Base-by-base conservation (phyloP, 2,329 filamentous ascomycete genomes). In the Alternaria sp. region DNA sequence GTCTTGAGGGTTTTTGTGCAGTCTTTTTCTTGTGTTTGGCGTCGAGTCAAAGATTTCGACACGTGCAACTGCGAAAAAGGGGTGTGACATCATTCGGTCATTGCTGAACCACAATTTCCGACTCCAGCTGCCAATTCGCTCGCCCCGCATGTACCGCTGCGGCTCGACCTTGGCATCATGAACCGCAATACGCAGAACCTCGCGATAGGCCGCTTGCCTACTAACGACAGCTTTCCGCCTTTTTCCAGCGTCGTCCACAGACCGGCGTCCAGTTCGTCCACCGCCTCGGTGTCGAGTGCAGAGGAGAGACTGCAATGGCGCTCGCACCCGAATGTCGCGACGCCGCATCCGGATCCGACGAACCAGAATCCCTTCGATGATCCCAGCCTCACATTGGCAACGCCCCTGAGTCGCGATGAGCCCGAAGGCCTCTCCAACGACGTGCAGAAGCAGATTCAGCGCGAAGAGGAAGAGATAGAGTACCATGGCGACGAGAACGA, bases 251-350 rank as follows among this genome's bases (percentile, higher is more conserved):
- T 40, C 36, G 36, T 55, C 10, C 45, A 49, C n/a, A 26, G 57
- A 11, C 57, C 61, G 8, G 28, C 32, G 15, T 55, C 51, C 3
- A 50, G 61, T 25, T 49, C 55, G 0, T 59, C 63, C 4, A 45
- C 45, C 7, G 68, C 64, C 11, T 72, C 71, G 7, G 54, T 64
- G 5, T 66, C 65, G 17, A 76, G 70, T 17, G 68, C 68, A 15
- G 63, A 63, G 43, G 68, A 73, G 26, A 57, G 74, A 25, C 32
- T 76, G 40, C 60, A 60, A 62, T 76, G 74, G 74, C 70, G 74
- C 12, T 73, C 72, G 40, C 69, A 75, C 36, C 58, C 65, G 10
- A 65, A 60, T 40, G 36, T 73, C 12, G 50, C 62, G 6, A 69
- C 71, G 28, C 72, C 72, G 5, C 60, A 63, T 40, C 57, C 59